Evolutionary conservation across 1,139 yeast species (phyloP).

Genomic region (Hanseniaspora sp.): DNA sequence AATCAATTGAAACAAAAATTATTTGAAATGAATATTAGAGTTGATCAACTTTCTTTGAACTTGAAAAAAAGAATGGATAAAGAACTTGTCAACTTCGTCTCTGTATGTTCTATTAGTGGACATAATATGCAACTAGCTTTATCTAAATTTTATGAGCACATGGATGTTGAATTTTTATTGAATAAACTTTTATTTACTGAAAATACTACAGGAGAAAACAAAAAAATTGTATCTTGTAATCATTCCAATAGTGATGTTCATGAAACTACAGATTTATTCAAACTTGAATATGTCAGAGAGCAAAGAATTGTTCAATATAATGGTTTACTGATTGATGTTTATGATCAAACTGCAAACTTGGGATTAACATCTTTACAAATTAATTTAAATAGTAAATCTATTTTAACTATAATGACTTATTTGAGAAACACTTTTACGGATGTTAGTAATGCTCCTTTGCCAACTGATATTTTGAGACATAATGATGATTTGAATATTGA

Average conservation of each 20-base stretch:
- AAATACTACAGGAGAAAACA: conserved; percentile 53
- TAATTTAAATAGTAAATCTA: conserved; percentile 65
- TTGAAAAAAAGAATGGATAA: conserved; percentile 59
- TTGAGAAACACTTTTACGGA: conserved; percentile 78
- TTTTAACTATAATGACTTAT: conserved; percentile 69
- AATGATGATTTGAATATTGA: conserved; percentile 41
- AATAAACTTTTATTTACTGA: conserved; percentile 64
- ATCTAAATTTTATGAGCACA: conserved; percentile 46
- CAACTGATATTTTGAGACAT: conserved; percentile 59
- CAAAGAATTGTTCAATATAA: conserved; percentile 54
- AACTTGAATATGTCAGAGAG: conserved; percentile 46
- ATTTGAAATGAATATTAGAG: conserved; percentile 61
- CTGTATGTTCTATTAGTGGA: conserved; percentile 57
- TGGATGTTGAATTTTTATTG: conserved; percentile 57
- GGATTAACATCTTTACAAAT: conserved; percentile 71
- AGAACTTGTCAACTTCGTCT: conserved; percentile 50
- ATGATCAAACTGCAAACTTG: conserved; percentile 67
- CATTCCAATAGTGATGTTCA: conserved; percentile 30
- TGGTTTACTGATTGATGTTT: conserved; percentile 49
- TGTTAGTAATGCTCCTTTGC: conserved; percentile 56
- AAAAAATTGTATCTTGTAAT: conserved; percentile 60
- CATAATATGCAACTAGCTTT: conserved; percentile 45
- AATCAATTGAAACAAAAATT: conserved; percentile 41
- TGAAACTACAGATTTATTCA: conserved; percentile 40
- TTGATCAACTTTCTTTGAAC: conserved; percentile 52